phyloP scores from a whole-genome alignment of 2,329 filamentous ascomycete genomes.

The Orbilia brochopaga region DNA sequence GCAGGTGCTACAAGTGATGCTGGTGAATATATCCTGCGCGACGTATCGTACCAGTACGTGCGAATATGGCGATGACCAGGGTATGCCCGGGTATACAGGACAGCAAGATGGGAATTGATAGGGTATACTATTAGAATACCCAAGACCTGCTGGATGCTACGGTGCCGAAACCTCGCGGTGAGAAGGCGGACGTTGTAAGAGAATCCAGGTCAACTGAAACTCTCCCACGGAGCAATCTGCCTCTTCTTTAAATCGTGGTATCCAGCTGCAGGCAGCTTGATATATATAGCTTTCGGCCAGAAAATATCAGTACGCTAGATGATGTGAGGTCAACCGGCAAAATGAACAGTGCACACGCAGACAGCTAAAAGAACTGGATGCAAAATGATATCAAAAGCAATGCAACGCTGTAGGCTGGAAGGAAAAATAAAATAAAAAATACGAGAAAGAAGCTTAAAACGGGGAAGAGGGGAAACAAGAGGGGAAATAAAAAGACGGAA shows the following conservation, averaged over 20 bases:
- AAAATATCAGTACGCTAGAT: slow-evolving; percentile 31
- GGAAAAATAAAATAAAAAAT: slow-evolving; percentile 29
- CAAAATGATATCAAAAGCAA: slow-evolving; percentile 46
- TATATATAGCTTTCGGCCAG: slow-evolving; percentile 38
- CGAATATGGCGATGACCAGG: not conserved
- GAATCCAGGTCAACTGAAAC: slow-evolving; percentile 47
- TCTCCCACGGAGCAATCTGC: slow-evolving; percentile 1
- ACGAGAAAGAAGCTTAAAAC: slow-evolving; percentile 14
- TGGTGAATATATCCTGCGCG: no score
- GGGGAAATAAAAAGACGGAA: slow-evolving; percentile 13
- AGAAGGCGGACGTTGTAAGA: slow-evolving; percentile 14
- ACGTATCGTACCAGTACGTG: no score
- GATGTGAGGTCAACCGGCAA: not conserved
- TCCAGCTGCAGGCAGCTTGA: slow-evolving; percentile 13
- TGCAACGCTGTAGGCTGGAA: slow-evolving; percentile 38
- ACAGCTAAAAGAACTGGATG: slow-evolving; percentile 23
- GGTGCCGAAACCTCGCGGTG: slow-evolving; percentile 20
- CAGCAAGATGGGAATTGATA: no score
- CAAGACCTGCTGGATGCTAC: slow-evolving; percentile 20
- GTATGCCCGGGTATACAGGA: not conserved
- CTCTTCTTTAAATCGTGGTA: not conserved
- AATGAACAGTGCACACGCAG: slow-evolving; percentile 15
- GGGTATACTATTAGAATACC: no score
- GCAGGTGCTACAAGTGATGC: slow-evolving; percentile 35
- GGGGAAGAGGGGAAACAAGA: slow-evolving; percentile 23